phyloP scores from a whole-genome alignment of 1,284 basidiomycete species.

The Omphalotus olearius region DNA sequence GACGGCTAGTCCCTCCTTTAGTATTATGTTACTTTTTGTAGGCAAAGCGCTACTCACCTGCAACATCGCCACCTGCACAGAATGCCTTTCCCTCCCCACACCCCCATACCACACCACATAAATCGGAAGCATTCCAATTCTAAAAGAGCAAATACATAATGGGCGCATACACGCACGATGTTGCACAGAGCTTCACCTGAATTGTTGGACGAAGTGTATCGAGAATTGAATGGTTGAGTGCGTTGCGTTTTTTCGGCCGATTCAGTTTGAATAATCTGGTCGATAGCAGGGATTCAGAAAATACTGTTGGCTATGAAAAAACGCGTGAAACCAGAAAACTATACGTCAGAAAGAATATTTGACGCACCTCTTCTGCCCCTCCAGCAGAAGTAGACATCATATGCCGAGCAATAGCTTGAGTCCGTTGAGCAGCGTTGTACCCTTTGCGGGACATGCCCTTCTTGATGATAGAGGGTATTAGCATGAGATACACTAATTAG shows the following conservation, averaged over 20 bases:
- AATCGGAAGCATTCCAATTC: constrained; percentile 78
- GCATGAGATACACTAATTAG: constrained; percentile 2
- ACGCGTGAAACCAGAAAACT: constrained; percentile 13
- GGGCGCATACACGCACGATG: too few species aligned
- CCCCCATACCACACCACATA: constrained; percentile 76
- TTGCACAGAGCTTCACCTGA: constrained; percentile 46
- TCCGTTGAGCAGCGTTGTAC: constrained; percentile 40
- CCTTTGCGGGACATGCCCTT: constrained; percentile 43
- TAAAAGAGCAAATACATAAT: constrained; percentile 27
- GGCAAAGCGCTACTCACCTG: constrained; percentile 47
- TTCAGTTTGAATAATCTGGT: constrained; percentile 78
- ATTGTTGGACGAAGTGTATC: constrained; percentile 67
- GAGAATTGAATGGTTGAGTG: constrained; percentile 85
- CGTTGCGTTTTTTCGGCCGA: constrained; percentile 82
- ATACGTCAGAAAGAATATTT: constrained; percentile 4
- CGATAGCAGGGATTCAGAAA: constrained; percentile 65
- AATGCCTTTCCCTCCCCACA: constrained; percentile 80
- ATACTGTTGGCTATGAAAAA: constrained; percentile 51
- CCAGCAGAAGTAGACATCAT: constrained; percentile 44
- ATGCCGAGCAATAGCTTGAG: constrained; percentile 55
- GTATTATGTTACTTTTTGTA: constrained; percentile 12
- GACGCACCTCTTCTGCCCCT: constrained; percentile 29
- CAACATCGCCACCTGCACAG: constrained; percentile 95
- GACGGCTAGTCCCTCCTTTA: constrained; percentile 41
- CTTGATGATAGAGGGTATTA: constrained; percentile 17